Percentiles rank a stretch among this genome's conserved stretches.
Evolutionary conservation across 768 basidiomycete genomes (phyloP).

Genomic region (Suillus ampliporus): DNA sequence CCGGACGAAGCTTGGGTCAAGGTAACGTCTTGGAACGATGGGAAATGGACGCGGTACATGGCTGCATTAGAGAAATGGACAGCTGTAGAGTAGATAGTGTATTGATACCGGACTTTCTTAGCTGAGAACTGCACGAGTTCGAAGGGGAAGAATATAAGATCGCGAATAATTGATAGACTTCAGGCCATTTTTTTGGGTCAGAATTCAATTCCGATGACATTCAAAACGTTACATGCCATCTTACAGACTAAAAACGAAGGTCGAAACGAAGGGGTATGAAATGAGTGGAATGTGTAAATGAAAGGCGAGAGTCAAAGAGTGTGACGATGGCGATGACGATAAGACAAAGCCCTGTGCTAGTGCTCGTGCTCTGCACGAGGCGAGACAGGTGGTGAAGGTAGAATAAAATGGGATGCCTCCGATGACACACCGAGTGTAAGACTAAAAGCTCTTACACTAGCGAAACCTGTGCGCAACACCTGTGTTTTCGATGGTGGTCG

Average conservation of each 20-base stretch:
- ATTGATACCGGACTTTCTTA: not conserved
- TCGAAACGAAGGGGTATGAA: not conserved
- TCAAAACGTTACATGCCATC: not conserved
- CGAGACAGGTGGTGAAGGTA: not conserved
- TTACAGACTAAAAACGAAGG: not conserved
- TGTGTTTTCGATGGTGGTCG: not conserved
- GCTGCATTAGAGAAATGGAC: slow-evolving; percentile 27
- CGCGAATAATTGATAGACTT: not conserved
- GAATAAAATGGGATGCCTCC: not conserved
- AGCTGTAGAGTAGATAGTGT: not conserved
- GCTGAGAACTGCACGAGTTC: not conserved
- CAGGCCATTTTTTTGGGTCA: not conserved
- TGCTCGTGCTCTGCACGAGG: not conserved
- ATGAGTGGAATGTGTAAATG: not conserved
- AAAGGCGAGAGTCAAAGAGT: not conserved
- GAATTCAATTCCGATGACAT: no score
- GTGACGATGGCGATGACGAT: not conserved
- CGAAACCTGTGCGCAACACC: not conserved
- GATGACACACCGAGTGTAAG: not conserved
- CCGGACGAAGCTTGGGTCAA: slow-evolving; percentile 33
- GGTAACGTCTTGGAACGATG: slow-evolving; percentile 31
- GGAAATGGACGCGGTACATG: slow-evolving; percentile 33
- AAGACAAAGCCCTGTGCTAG: not conserved
- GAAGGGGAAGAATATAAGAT: not conserved
- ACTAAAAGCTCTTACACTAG: not conserved